Percentiles rank a stretch among this genome's conserved stretches.
Conservation (phyloP, 2,329 filamentous ascomycete species). For the Trematosphaeria pertusa region DNA sequence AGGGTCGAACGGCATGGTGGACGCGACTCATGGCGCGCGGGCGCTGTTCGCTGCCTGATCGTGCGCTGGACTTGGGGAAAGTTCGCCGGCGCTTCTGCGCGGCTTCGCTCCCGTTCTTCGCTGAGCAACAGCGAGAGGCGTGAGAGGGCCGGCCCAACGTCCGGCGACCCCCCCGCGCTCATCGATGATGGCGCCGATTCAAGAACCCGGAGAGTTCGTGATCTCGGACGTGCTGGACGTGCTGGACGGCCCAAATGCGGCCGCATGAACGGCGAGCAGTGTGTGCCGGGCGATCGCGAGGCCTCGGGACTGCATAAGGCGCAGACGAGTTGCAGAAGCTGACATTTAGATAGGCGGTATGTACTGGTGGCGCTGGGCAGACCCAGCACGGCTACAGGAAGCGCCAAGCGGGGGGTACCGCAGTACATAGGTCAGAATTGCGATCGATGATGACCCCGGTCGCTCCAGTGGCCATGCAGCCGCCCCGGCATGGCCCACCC, state of each 20-base stretch:
- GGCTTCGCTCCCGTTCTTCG: not conserved
- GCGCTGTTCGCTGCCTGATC: not conserved
- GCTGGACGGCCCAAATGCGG: not conserved
- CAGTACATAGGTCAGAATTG: no score
- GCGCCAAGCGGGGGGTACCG: no score
- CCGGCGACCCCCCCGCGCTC: constrained; percentile 15
- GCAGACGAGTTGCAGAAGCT: no score
- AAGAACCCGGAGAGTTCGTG: constrained; percentile 18
- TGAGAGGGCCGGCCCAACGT: constrained; percentile 15
- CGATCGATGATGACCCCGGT: no score
- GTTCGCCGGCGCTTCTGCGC: not conserved
- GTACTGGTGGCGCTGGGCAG: no score
- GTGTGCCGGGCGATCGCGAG: not conserved
- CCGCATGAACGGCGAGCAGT: constrained; percentile 12
- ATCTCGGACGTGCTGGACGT: not conserved
- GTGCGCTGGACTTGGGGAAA: not conserved
- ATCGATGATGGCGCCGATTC: constrained; percentile 12
- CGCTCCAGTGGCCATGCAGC: no score
- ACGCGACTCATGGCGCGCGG: constrained; percentile 1
- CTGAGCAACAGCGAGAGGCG: no score
- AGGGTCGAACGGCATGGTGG: not conserved
- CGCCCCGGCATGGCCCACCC: no score
- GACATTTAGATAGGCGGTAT: no score
- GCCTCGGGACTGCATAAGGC: no score
- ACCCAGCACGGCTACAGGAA: no score